Percentiles rank a stretch among this genome's conserved stretches.
Evolutionary conservation across 1,284 basidiomycete species (phyloP).

Genomic region (Ceratobasidium sp.): DNA sequence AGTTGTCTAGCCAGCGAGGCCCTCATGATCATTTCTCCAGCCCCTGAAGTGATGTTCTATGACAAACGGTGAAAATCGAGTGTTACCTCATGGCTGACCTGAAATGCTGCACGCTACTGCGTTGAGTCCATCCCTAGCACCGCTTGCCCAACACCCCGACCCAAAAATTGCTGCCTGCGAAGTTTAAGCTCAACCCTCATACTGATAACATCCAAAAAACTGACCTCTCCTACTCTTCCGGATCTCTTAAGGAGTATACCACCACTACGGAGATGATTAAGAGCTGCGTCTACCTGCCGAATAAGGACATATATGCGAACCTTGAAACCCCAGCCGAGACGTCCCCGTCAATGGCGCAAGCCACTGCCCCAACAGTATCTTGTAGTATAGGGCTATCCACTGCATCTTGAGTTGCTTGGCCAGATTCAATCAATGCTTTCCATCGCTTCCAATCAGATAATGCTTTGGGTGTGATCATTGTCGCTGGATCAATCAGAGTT

Average conservation of each 20-base stretch:
- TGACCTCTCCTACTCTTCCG: conserved; percentile 74
- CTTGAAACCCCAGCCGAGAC: conserved; percentile 78
- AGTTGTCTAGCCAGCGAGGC: conserved; percentile 48
- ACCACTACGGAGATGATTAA: conserved; percentile 57
- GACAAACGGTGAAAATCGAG: not conserved
- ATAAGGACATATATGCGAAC: conserved; percentile 49
- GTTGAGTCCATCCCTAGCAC: conserved; percentile 35
- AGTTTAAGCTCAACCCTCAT: conserved; percentile 45
- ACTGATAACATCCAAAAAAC: conserved; percentile 49
- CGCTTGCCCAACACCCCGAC: conserved; percentile 69
- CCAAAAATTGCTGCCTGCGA: conserved; percentile 52
- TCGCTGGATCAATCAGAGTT: conserved; percentile 52
- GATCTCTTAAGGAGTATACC: conserved; percentile 73
- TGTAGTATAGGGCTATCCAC: conserved; percentile 55
- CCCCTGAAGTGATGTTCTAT: conserved; percentile 47
- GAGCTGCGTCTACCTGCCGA: conserved; percentile 4
- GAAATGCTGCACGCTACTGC: conserved; percentile 72
- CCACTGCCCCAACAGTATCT: conserved; percentile 79
- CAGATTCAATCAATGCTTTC: conserved; percentile 54
- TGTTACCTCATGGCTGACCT: conserved; percentile 51
- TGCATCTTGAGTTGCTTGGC: conserved; percentile 18
- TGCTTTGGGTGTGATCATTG: conserved; percentile 60
- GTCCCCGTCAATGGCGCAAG: conserved; percentile 55
- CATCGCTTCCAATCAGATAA: conserved; percentile 65
- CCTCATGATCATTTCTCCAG: conserved; percentile 56